Percentiles rank a stretch among this genome's conserved stretches.
Evolutionary conservation across 1,284 basidiomycete species (phyloP).

Genomic region (Irpex sp.): DNA sequence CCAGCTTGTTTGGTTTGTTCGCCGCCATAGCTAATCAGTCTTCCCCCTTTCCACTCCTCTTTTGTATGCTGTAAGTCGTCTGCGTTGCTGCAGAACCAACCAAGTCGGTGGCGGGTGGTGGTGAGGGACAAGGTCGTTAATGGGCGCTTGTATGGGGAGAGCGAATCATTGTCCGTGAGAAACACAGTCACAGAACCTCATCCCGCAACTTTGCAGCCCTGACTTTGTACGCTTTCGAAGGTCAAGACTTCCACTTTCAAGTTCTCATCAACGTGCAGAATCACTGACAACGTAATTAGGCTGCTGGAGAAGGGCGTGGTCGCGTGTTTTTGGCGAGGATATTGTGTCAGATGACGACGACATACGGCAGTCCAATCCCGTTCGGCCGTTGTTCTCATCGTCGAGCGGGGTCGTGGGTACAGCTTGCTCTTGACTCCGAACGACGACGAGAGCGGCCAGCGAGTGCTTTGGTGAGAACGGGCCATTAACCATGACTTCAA

Average conservation of each 20-base stretch:
- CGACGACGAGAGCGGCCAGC: not conserved
- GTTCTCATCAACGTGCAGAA: not conserved
- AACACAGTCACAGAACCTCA: not conserved
- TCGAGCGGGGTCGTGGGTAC: not conserved
- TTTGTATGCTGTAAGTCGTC: not conserved
- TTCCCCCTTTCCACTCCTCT: not conserved
- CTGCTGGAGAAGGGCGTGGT: not conserved
- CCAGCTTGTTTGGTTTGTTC: constrained; percentile 68
- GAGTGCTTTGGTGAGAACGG: not conserved
- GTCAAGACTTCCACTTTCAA: not conserved
- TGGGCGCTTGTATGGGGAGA: not conserved
- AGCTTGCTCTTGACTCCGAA: not conserved
- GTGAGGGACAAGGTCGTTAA: not conserved
- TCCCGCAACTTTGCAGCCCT: not conserved
- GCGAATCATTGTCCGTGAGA: not conserved
- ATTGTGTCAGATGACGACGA: constrained; percentile 1
- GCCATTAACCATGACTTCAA: not conserved
- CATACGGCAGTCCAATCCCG: not conserved
- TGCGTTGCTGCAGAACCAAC: not conserved
- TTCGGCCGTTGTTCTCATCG: not conserved
- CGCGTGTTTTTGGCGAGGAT: not conserved
- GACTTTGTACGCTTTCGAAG: not conserved
- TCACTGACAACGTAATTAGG: not conserved
- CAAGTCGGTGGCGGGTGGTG: not conserved
- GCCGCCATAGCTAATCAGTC: constrained; percentile 35